Conservation (phyloP, 1,284 basidiomycete genomes). For the Rhizoctonia solani region DNA sequence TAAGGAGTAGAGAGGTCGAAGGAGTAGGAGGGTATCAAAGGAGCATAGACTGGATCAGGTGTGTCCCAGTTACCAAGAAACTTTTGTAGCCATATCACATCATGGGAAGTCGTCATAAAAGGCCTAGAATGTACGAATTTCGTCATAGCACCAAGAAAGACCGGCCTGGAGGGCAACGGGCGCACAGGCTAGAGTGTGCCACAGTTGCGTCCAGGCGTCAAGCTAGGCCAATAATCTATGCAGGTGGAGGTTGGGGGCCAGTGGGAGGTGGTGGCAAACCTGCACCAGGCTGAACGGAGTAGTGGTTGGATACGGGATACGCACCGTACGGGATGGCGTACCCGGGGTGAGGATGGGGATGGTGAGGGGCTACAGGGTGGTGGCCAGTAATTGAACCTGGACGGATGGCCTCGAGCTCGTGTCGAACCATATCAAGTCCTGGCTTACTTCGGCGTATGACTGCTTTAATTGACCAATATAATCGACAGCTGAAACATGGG, state of each 20-base stretch:
- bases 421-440: conserved; percentile 78
- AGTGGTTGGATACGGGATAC: conserved; percentile 30
- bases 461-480: conserved; percentile 79
- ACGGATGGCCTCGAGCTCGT: conserved; percentile 70
- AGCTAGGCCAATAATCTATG: background rate
- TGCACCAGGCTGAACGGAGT: conserved; percentile 27
- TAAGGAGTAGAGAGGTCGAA: conserved; percentile 25
- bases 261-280: conserved; percentile 15
- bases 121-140: too few species aligned
- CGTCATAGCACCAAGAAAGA: background rate
- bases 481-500: conserved; percentile 85
- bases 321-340: conserved; percentile 25
- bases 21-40: background rate
- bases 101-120: too few species aligned
- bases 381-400: conserved; percentile 34
- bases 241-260: conserved; percentile 19
- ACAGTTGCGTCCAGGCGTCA: background rate
- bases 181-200: background rate
- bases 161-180: background rate
- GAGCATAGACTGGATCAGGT: too few species aligned
- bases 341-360: conserved; percentile 19
- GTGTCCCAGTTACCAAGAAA: too few species aligned
- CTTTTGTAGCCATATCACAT: too few species aligned
- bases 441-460: conserved; percentile 70
- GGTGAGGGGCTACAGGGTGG: conserved; percentile 31